Conservation (phyloP, 306 rosid species). For the Senna tora region DNA sequence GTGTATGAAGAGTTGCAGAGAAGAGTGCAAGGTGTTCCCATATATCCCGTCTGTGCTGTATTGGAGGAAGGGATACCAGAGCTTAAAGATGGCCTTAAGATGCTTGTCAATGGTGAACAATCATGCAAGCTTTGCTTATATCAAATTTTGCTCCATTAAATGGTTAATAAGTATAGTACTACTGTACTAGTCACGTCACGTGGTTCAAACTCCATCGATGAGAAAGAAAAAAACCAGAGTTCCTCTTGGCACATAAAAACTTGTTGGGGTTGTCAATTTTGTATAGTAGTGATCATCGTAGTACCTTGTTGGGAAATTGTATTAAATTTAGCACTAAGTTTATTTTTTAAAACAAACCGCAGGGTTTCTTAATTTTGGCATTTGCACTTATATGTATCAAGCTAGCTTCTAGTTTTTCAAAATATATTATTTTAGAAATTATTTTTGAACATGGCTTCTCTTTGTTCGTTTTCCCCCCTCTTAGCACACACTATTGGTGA, state of each 20-base stretch:
- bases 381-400: not conserved
- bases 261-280: not conserved
- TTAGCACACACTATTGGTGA: too few relatives aligned
- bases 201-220: not conserved
- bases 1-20: slow-evolving; percentile 72
- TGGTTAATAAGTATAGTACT: not conserved
- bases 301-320: not conserved
- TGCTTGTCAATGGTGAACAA: slow-evolving; percentile 73
- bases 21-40: slow-evolving; percentile 68
- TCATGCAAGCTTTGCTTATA: slow-evolving; percentile 55
- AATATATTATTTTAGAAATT: not conserved
- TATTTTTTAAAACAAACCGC: too few relatives aligned
- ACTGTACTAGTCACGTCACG: not conserved
- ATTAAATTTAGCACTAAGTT: not conserved
- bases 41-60: slow-evolving; percentile 85
- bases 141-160: slow-evolving; percentile 61
- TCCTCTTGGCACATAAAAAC: not conserved
- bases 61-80: slow-evolving; percentile 83
- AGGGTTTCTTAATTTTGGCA: not conserved
- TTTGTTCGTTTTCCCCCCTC: too few relatives aligned
- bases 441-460: too few relatives aligned
- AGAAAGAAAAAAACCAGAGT: not conserved
- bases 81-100: slow-evolving; percentile 75
- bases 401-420: not conserved
- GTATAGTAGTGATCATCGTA: not conserved